Evolutionary conservation across 306 rosid species (phyloP), one percentile per base, ranked within the genome.

Genomic region (Vicia sativa): DNA sequence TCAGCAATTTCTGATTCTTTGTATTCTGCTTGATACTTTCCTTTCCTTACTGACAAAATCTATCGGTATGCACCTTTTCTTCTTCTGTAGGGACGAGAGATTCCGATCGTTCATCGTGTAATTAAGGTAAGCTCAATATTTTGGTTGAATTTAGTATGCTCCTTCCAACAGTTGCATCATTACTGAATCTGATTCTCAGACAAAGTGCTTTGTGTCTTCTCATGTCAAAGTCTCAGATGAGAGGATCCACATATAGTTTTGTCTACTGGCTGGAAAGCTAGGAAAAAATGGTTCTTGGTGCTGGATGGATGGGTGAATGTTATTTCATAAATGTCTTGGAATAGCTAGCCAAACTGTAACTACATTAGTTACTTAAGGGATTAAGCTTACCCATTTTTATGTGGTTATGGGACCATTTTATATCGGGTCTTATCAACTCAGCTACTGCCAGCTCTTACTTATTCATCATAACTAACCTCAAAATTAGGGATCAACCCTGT

Each of bases 51-150:
- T 64, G 49, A 76, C 70, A 23, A 45, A 16, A 29, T 74, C 55
- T 3, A 48, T 70, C 55, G 39, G 45, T 35, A 7, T 49, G 58
- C 43, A 12, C 50, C 3, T 71, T 44, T 68, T 68, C 71, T 68
- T 68, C 71, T 68, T 37, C 21, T 74, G 16, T 70, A 92, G 96
- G 97, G 97, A 26, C 97, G 96, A 21, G 97, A 92, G 81, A 92
- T 92, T 82, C 97, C 97, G 28, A 92, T 92, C 52, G 97, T 92
- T 46, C 97, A 92, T 78, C 97, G 95, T 41, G 95, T 92, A 57
- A 89, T 92, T 23, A 89, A 84, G 97, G 97, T 89, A 81, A 79
- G 59, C 58, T 28, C 11, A 38, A 31, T 48, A 56, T 56, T 25
- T 25, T 35, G 48, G 34, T 26, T 42, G 16, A 54, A 54, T 59